Evolutionary conservation across 2,329 filamentous ascomycete species (phyloP).

Genomic region (Aspergillus pseudoviridinutans): DNA sequence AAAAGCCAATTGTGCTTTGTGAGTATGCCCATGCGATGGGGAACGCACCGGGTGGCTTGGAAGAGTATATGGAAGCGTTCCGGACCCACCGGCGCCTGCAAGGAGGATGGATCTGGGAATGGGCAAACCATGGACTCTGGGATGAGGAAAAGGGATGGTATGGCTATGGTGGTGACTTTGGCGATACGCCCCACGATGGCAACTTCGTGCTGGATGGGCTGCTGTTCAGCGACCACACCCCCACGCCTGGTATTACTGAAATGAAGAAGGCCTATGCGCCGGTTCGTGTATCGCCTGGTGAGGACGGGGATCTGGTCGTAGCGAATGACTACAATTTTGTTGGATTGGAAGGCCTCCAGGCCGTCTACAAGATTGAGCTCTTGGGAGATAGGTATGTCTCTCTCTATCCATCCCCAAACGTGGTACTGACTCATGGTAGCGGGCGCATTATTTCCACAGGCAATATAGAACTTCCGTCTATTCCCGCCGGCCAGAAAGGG

Average conservation of each 20-base stretch:
- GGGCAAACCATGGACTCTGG: constrained; percentile 59
- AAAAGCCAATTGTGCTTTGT: constrained; percentile 42
- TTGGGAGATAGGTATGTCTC: neutral
- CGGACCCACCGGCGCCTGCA: constrained; percentile 58
- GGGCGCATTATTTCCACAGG: neutral
- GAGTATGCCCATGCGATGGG: constrained; percentile 65
- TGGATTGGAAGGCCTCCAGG: neutral
- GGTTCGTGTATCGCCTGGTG: constrained; percentile 24
- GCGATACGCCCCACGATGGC: constrained; percentile 56
- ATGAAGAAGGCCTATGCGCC: constrained; percentile 57
- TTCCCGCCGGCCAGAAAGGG: neutral
- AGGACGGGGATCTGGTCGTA: neutral
- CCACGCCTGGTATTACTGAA: constrained; percentile 55
- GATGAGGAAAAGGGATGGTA: constrained; percentile 43
- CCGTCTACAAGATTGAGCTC: neutral
- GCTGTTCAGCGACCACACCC: constrained; percentile 46
- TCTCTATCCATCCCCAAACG: neutral
- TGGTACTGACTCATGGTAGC: neutral
- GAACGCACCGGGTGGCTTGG: constrained; percentile 66
- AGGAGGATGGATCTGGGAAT: constrained; percentile 66
- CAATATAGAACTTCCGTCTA: neutral
- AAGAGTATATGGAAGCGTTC: constrained; percentile 65
- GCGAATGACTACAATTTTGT: neutral
- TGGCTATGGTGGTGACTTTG: constrained; percentile 61
- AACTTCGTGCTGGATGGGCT: constrained; percentile 63